Conservation (phyloP, 306 rosid genomes). For the Carpinus fangiana region DNA sequence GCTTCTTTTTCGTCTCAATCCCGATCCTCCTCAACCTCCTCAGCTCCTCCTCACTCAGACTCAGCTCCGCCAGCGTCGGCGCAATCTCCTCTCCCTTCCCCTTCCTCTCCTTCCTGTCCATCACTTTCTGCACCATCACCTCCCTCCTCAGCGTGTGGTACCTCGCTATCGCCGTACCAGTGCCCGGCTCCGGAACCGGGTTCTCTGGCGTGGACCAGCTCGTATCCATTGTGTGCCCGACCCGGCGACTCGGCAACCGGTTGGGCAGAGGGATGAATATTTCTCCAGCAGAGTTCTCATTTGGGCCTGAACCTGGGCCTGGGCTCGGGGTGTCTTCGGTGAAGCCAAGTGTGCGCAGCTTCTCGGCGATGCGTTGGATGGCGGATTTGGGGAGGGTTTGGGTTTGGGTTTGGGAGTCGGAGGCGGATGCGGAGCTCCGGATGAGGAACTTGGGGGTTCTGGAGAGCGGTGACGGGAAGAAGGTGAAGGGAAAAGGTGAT, state of each 20-base stretch:
- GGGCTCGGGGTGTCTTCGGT: conserved; percentile 35
- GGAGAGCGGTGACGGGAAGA: conserved; percentile 35
- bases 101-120: conserved; percentile 24
- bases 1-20: conserved; percentile 56
- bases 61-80: conserved; percentile 88
- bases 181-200: conserved; percentile 69
- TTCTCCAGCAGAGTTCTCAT: conserved; percentile 45
- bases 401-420: conserved; percentile 39
- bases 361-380: conserved; percentile 82
- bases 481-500: conserved; percentile 34
- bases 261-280: conserved; percentile 74
- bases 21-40: conserved; percentile 56
- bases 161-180: conserved; percentile 49
- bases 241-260: conserved; percentile 53
- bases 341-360: conserved; percentile 85
- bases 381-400: conserved; percentile 63
- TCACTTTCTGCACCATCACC: conserved; percentile 40
- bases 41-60: conserved; percentile 53
- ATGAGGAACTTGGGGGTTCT: conserved; percentile 40
- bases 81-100: conserved; percentile 39
- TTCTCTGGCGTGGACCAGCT: conserved; percentile 89
- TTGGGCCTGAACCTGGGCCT: background rate
- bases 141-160: conserved; percentile 43
- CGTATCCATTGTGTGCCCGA: conserved; percentile 69
- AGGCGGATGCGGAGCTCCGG: conserved; percentile 54